Percentiles rank a stretch among this genome's conserved stretches.
phyloP scores from a whole-genome alignment of 768 basidiomycete genomes.

The Gelatoporia subvermispora region DNA sequence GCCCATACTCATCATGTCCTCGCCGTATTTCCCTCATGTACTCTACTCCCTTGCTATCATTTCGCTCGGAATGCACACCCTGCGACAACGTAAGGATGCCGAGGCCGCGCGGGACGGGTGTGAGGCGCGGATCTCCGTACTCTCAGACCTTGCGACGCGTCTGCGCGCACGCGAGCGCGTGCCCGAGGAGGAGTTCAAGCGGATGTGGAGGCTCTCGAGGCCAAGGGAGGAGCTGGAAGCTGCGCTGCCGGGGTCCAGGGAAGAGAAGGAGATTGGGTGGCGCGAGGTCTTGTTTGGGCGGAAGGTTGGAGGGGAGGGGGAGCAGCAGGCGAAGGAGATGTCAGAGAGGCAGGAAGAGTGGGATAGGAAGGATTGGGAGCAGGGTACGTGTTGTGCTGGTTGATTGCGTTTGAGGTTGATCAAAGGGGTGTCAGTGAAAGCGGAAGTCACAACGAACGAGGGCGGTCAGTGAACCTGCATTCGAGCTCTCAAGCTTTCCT shows the following conservation, averaged over 20 bases:
- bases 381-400: conserved; percentile 13
- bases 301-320: conserved; percentile 14
- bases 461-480: no score
- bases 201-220: conserved; percentile 50
- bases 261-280: conserved; percentile 21
- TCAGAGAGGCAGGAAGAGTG: conserved; percentile 18
- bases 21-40: conserved; percentile 55
- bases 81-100: conserved; percentile 44
- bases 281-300: conserved; percentile 25
- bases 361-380: conserved; percentile 22
- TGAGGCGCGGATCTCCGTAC: conserved; percentile 56
- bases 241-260: background rate
- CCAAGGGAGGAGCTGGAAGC: conserved; percentile 7
- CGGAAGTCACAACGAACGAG: conserved; percentile 3
- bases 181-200: conserved; percentile 46
- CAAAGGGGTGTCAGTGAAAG: conserved; percentile 3
- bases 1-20: conserved; percentile 7
- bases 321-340: conserved; percentile 2
- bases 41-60: conserved; percentile 62
- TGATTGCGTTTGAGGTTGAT: background rate
- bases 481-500: no score
- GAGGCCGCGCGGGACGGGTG: conserved; percentile 51
- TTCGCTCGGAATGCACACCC: conserved; percentile 63
- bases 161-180: conserved; percentile 43
- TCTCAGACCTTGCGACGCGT: conserved; percentile 53